Conservation (phyloP, 371 early-diverging fungal genomes). For the Zychaea mexicana region DNA sequence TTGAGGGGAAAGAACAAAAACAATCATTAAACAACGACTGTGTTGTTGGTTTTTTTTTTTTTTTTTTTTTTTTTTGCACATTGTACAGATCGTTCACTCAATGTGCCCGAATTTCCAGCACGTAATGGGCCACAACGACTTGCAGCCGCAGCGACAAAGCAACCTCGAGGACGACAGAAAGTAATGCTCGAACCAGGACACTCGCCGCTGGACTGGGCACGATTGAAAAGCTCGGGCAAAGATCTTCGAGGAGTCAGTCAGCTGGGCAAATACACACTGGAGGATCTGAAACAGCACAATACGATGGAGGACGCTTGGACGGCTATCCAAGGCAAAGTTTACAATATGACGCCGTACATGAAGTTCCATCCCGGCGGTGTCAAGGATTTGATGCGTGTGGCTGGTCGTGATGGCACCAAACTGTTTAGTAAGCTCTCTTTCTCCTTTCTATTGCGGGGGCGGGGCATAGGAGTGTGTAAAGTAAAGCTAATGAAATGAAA, state of each 20-base stretch:
- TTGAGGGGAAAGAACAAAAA: not conserved
- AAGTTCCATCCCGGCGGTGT: constrained; percentile 94
- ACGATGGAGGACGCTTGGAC: constrained; percentile 91
- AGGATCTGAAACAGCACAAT: constrained; percentile 82
- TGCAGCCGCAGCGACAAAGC: constrained; percentile 47
- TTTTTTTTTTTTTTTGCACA: not conserved
- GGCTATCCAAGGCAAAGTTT: constrained; percentile 89
- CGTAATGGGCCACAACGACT: constrained; percentile 55
- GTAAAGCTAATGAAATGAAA: too few species aligned
- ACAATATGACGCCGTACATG: constrained; percentile 94
- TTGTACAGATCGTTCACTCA: constrained; percentile 30
- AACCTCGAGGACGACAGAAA: constrained; percentile 69
- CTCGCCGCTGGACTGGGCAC: constrained; percentile 95
- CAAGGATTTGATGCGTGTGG: constrained; percentile 89
- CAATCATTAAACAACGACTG: not conserved
- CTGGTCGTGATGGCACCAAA: constrained; percentile 94
- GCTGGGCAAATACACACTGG: constrained; percentile 67
- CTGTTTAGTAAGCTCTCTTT: constrained; percentile 73
- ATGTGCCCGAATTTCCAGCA: constrained; percentile 51
- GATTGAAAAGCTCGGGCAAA: constrained; percentile 72
- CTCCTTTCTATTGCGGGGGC: too few species aligned
- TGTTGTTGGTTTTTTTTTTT: not conserved
- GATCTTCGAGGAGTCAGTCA: constrained; percentile 72
- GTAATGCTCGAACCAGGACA: constrained; percentile 86
- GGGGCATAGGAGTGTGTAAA: too few species aligned